A percentile compares a stretch with the other conserved stretches of the same genome.
Evolutionary conservation across 495 filamentous ascomycete species (phyloP).

Genomic region (Neurospora sp.): DNA sequence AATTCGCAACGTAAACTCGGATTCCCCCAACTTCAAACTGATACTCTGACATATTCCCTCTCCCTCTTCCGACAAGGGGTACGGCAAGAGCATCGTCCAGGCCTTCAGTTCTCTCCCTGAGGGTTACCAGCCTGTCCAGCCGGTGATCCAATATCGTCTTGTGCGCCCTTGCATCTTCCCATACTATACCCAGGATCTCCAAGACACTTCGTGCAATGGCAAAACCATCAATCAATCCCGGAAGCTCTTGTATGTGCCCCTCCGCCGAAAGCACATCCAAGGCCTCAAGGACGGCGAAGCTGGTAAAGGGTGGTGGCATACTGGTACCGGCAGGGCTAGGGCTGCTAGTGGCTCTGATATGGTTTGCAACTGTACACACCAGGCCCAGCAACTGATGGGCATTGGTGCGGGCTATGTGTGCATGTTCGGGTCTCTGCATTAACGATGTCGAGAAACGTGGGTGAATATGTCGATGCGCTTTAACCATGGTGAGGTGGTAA

Average conservation of each 20-base stretch:
- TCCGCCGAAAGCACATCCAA: conserved; percentile 20
- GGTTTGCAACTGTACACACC: conserved; percentile 10
- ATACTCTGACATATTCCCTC: background rate
- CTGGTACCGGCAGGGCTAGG: background rate
- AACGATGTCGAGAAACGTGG: conserved; percentile 4
- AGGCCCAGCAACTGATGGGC: conserved; percentile 10
- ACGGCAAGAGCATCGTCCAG: background rate
- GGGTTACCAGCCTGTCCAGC: conserved; percentile 9
- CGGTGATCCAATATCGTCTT: conserved; percentile 13
- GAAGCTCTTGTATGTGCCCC: conserved; percentile 11
- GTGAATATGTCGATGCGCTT: conserved; percentile 48
- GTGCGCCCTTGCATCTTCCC: conserved; percentile 15
- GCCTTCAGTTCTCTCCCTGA: conserved; percentile 7
- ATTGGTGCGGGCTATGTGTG: background rate
- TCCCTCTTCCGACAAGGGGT: background rate
- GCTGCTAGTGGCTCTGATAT: background rate
- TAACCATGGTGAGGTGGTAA: conserved; percentile 50
- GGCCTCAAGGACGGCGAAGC: conserved; percentile 16
- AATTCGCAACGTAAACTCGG: conserved; percentile 4
- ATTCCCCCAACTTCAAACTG: conserved; percentile 1
- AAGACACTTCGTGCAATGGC: conserved; percentile 13
- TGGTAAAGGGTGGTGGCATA: conserved; percentile 13
- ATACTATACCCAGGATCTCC: conserved; percentile 10
- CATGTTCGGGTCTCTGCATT: conserved; percentile 8
- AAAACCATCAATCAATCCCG: conserved; percentile 10